Percentiles rank a stretch among this genome's conserved stretches.
Conservation (phyloP, 2,329 filamentous ascomycete genomes). For the Apiospora phragmitis region DNA sequence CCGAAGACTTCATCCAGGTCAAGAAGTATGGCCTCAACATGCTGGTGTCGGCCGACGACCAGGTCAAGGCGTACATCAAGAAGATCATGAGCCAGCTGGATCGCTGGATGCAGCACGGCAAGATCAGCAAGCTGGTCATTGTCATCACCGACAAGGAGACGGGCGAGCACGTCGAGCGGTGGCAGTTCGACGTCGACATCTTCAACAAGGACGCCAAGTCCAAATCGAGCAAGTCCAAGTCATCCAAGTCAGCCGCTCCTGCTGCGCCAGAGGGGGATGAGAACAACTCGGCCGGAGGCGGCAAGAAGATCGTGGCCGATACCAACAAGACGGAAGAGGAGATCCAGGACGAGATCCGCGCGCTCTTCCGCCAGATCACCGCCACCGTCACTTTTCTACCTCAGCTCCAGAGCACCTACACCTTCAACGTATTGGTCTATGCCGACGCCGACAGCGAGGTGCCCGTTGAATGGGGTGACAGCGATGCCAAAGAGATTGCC, state of each 20-base stretch:
- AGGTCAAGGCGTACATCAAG: slow-evolving; percentile 98
- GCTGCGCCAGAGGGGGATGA: slow-evolving; percentile 35
- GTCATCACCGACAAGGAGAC: slow-evolving; percentile 98
- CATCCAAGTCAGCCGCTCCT: slow-evolving; percentile 53
- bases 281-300: slow-evolving; percentile 31
- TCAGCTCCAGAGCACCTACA: slow-evolving; percentile 91
- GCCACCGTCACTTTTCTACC: slow-evolving; percentile 96
- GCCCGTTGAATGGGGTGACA: slow-evolving; percentile 97
- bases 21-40: slow-evolving; percentile 99
- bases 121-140: slow-evolving; percentile 95
- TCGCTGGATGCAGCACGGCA: slow-evolving; percentile 95
- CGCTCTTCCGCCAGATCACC: slow-evolving; percentile 96
- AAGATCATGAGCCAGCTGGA: slow-evolving; percentile 98
- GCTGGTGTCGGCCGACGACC: slow-evolving; percentile 95
- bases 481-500: slow-evolving; percentile 93
- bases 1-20: slow-evolving; percentile 94
- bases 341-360: slow-evolving; percentile 94
- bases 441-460: slow-evolving; percentile 96
- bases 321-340: slow-evolving; percentile 85
- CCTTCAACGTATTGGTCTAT: slow-evolving; percentile 98
- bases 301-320: slow-evolving; percentile 25
- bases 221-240: slow-evolving; percentile 28
- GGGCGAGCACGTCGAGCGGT: slow-evolving; percentile 91
- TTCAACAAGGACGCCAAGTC: slow-evolving; percentile 40
- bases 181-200: slow-evolving; percentile 85